Evolutionary conservation across 2,329 filamentous ascomycete species (phyloP).

Genomic region (Kalaharituber pfeilii): DNA sequence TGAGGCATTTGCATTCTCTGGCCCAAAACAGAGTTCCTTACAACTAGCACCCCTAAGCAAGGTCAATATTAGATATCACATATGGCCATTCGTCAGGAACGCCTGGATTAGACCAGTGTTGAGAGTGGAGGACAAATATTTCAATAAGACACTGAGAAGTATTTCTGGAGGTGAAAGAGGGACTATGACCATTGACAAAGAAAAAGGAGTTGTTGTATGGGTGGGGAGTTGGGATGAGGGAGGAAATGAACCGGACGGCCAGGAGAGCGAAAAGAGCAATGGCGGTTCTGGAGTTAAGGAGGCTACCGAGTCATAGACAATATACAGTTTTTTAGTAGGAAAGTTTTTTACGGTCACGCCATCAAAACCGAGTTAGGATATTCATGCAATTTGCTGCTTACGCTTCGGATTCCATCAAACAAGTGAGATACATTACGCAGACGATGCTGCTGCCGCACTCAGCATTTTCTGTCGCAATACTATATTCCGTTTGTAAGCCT

Average conservation of each 20-base stretch:
- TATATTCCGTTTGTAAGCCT: background rate
- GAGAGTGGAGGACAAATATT: slow-evolving; percentile 74
- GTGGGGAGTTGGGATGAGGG: background rate
- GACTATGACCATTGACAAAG: slow-evolving; percentile 27
- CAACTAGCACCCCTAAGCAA: slow-evolving; percentile 71
- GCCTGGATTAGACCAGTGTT: slow-evolving; percentile 54
- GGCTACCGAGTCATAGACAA: too few relatives aligned
- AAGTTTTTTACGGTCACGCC: too few relatives aligned
- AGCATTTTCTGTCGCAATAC: background rate
- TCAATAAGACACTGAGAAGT: slow-evolving; percentile 73
- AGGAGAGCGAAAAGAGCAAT: background rate
- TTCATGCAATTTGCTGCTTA: too few relatives aligned
- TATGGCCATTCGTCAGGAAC: slow-evolving; percentile 45
- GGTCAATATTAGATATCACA: slow-evolving; percentile 51
- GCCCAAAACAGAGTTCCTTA: slow-evolving; percentile 61
- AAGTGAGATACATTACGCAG: background rate
- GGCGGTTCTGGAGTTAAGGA: too few relatives aligned
- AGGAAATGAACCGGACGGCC: background rate
- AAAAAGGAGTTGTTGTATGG: slow-evolving; percentile 44
- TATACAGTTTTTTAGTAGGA: too few relatives aligned
- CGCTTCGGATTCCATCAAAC: too few relatives aligned
- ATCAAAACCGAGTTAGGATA: too few relatives aligned
- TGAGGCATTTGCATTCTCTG: slow-evolving; percentile 84
- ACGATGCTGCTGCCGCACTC: background rate
- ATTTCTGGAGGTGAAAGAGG: slow-evolving; percentile 58